phyloP scores from a whole-genome alignment of 176 grass and related monocot species.

The Alopecurus myosuroides region DNA sequence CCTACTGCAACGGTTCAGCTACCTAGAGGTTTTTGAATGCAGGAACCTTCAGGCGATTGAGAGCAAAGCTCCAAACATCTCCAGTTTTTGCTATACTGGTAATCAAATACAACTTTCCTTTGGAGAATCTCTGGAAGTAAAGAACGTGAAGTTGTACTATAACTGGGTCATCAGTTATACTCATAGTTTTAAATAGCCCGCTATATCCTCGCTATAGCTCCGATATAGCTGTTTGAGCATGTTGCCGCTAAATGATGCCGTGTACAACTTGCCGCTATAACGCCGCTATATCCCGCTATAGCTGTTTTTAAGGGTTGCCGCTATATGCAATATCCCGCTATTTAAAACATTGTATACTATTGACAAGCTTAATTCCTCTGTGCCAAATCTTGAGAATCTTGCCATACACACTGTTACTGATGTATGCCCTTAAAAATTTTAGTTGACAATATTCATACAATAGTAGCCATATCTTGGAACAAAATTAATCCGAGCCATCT shows the following conservation, averaged over 20 bases:
- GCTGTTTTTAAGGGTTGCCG: too few relatives aligned
- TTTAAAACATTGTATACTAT: too few relatives aligned
- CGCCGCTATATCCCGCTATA: too few relatives aligned
- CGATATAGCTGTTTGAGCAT: too few relatives aligned
- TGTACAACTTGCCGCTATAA: too few relatives aligned
- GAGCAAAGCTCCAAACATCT: not conserved
- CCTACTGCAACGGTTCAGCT: not conserved
- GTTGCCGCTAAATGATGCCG: too few relatives aligned
- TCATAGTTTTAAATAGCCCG: too few relatives aligned
- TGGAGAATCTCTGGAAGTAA: not conserved
- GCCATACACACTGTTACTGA: accelerated
- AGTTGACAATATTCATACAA: not conserved
- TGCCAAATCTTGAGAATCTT: slow-evolving; percentile 17
- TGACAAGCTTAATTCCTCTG: not conserved
- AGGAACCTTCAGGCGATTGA: not conserved
- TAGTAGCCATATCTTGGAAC: not conserved
- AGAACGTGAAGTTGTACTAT: not conserved
- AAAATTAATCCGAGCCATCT: not conserved
- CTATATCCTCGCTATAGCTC: too few relatives aligned
- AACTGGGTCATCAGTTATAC: not conserved
- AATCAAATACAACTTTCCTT: not conserved
- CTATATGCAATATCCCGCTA: too few relatives aligned
- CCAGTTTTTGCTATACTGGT: not conserved
- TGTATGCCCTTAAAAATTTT: not conserved
- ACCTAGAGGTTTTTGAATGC: not conserved